Evolutionary conservation across 108 stramenopile genomes (phyloP).

Genomic region (Skeletonema potamos): DNA sequence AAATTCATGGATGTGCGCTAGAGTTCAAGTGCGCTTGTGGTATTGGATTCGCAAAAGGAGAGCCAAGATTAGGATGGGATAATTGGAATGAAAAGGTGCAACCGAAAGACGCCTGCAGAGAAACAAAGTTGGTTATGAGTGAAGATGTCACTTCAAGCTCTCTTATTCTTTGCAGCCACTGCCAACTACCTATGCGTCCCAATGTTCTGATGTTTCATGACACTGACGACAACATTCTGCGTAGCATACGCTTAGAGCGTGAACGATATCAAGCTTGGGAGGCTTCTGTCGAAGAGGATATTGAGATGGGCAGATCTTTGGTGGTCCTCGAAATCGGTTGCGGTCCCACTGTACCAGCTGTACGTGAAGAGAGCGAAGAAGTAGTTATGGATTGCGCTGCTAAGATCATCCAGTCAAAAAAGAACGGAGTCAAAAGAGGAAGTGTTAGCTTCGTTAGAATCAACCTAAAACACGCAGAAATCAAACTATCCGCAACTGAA

Average conservation of each 20-base stretch:
- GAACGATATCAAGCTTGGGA: conserved; percentile 59
- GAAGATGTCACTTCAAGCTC: not conserved
- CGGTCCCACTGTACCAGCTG: conserved; percentile 55
- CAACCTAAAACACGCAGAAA: conserved; percentile 42
- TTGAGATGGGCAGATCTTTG: conserved; percentile 14
- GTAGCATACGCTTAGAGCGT: conserved; percentile 14
- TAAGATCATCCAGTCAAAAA: conserved; percentile 6
- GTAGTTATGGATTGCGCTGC: conserved; percentile 42
- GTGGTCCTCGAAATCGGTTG: conserved; percentile 66
- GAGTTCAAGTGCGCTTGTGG: conserved; percentile 36
- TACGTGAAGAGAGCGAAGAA: conserved; percentile 54
- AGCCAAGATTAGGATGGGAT: conserved; percentile 43
- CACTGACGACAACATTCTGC: conserved; percentile 41
- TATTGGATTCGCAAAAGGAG: conserved; percentile 33
- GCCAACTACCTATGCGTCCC: conserved; percentile 33
- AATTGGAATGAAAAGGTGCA: conserved; percentile 32
- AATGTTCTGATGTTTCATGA: conserved; percentile 54
- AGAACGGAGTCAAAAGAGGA: conserved; percentile 1
- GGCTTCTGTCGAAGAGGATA: conserved; percentile 37
- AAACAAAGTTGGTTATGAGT: conserved; percentile 10
- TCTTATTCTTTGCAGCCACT: conserved; percentile 18
- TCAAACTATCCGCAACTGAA: not conserved
- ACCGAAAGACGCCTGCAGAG: conserved; percentile 6
- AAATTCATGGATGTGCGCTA: conserved; percentile 49
- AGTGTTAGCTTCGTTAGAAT: conserved; percentile 40